Base-by-base conservation (phyloP, 352 stramenopile genomes). In the Globisporangium cederbergense region DNA sequence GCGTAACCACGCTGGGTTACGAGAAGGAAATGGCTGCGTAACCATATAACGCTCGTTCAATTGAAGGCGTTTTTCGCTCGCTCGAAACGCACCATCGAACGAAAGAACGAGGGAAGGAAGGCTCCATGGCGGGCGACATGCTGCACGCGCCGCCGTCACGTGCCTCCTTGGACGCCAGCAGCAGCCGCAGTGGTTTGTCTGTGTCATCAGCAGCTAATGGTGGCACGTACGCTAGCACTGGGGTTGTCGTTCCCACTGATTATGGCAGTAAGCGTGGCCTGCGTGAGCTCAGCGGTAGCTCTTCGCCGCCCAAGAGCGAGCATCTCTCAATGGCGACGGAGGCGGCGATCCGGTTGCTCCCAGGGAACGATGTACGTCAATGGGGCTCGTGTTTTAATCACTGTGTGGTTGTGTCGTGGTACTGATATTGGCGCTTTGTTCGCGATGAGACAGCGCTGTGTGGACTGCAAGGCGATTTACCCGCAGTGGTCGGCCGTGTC, bases 401-500 rank as follows among this genome's bases (percentile, higher is more conserved):
- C 22, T 38, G 32, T 49, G 40, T 34, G 46, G n/a, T 20, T n/a
- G 14, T 28, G 10, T 1, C 4, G 7, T 43, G 13, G 30, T 42
- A 8, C 14, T 43, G 4, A 34, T 22, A 34, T 40, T 14, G 14
- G 25, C 2, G 32, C 28, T 59, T 25, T 36, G 18, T 62, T 5
- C 50, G 20, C 46, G 2, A 62, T 14, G 47, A 28, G n/a, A 52
- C 63, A 96, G 87, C 76, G 81, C 40, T 96, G 87, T 43, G 83
- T 74, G 16, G 87, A 96, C 67, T 96, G 87, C 74, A 90, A 92
- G 68, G 68, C 78, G 18, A 64, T 90, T 20, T 93, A 76, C 72
- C 85, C 87, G 51, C 82, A 96, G 55, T 96, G 87, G 87, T 80
- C 87, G 10, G 83, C 76, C 28, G 87, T 96, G 34, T 93, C 83